Evolutionary conservation across 495 filamentous ascomycete species (phyloP).

Genomic region (Daldinia grandis): DNA sequence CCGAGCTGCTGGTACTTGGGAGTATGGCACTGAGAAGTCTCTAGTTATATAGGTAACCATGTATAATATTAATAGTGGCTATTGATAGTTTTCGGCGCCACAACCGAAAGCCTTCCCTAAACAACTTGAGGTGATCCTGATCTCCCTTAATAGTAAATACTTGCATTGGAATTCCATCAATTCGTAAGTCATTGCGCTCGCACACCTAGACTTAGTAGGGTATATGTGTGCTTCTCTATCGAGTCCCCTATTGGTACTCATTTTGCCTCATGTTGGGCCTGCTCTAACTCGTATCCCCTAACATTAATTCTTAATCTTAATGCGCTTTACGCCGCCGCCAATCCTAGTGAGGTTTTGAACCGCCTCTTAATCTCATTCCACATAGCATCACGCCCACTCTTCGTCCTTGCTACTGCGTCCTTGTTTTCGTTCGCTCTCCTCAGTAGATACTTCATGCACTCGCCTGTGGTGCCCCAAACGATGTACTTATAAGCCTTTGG

Average conservation of each 20-base stretch:
- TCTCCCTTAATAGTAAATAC: background rate
- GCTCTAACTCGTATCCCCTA: background rate
- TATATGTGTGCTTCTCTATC: background rate
- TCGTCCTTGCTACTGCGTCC: constrained; percentile 82
- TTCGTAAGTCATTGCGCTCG: constrained; percentile 15
- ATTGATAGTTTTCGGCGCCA: background rate
- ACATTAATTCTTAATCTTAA: too few relatives aligned
- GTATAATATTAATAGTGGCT: background rate
- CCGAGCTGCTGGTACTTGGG: constrained; percentile 71
- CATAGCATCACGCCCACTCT: constrained; percentile 78
- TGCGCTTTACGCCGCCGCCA: constrained; percentile 40
- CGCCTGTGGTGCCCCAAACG: constrained; percentile 88
- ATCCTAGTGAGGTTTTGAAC: constrained; percentile 54
- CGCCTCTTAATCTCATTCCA: constrained; percentile 73
- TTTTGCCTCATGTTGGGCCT: background rate
- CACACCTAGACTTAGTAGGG: background rate
- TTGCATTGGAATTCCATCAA: constrained; percentile 1
- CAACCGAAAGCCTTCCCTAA: background rate
- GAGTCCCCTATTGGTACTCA: background rate
- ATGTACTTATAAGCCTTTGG: constrained; percentile 85
- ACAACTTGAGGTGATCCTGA: background rate
- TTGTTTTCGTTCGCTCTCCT: constrained; percentile 89
- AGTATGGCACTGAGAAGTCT: constrained; percentile 77
- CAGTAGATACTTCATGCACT: constrained; percentile 93
- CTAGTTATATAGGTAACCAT: constrained; percentile 30